Conservation (phyloP, 169 alveolate species). For the Plasmodium inui region DNA sequence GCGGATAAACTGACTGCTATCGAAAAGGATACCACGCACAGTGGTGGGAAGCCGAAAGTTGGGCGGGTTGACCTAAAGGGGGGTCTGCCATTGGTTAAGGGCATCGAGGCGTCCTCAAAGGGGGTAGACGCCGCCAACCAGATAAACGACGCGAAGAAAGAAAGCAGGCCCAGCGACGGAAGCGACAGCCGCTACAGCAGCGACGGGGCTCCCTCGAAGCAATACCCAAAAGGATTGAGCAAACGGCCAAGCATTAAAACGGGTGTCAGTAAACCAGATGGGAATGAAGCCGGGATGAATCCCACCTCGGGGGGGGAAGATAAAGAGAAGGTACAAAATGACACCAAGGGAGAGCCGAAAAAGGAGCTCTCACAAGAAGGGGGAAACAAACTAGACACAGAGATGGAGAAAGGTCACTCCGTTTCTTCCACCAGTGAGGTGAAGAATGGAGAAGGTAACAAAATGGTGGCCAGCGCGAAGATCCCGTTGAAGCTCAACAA, state of each 20-base stretch:
- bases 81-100: neutral
- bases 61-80: neutral
- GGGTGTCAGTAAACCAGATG: neutral
- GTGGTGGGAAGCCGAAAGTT: neutral
- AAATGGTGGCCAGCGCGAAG: neutral
- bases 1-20: neutral
- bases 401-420: neutral
- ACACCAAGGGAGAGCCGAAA: neutral
- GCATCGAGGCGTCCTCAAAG: neutral
- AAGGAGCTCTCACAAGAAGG: neutral
- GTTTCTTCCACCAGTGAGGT: neutral
- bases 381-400: neutral
- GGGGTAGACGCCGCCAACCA: neutral
- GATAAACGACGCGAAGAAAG: neutral
- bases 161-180: neutral
- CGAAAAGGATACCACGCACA: neutral
- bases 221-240: neutral
- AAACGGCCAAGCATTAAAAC: neutral
- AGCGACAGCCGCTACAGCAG: no score
- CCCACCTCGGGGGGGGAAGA: neutral
- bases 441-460: neutral
- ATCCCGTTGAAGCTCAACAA: neutral
- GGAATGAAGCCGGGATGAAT: neutral
- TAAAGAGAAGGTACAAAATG: neutral
- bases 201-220: neutral